Conservation (phyloP, 2,329 filamentous ascomycete genomes). For the Hansfordia pulvinata region DNA sequence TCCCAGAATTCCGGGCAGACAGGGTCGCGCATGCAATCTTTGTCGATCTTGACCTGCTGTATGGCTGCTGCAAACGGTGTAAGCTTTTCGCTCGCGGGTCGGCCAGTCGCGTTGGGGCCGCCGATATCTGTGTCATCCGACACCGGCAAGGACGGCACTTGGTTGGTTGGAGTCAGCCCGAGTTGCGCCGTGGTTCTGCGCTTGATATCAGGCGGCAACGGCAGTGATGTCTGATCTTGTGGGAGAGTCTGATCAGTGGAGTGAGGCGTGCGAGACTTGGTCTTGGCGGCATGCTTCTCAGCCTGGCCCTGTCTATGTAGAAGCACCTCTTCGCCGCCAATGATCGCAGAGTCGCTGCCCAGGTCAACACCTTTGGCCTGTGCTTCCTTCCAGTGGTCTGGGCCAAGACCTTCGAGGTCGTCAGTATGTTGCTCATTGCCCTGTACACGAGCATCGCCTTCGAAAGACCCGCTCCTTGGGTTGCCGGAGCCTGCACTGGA, state of each 20-base stretch:
- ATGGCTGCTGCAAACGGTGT: conserved; percentile 54
- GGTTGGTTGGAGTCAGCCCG: conserved; percentile 53
- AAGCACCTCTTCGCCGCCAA: conserved; percentile 59
- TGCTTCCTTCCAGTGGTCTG: conserved; percentile 60
- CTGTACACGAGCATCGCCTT: conserved; percentile 39
- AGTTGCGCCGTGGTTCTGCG: conserved; percentile 53
- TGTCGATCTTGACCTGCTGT: conserved; percentile 58
- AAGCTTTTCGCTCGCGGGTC: conserved; percentile 26
- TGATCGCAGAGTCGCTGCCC: conserved; percentile 58
- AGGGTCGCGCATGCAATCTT: conserved; percentile 92
- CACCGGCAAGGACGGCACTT: conserved; percentile 56
- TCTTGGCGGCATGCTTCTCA: conserved; percentile 8
- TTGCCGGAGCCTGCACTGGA: conserved; percentile 11
- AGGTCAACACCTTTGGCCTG: conserved; percentile 44
- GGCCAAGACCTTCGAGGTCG: conserved; percentile 67
- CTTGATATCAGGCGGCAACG: conserved; percentile 41
- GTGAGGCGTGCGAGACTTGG: conserved; percentile 39
- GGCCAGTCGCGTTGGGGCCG: conserved; percentile 47
- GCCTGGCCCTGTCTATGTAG: conserved; percentile 24
- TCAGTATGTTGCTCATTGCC: conserved; percentile 49
- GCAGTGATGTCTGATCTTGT: too few relatives aligned
- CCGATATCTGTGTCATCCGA: conserved; percentile 74
- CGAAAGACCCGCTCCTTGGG: conserved; percentile 18
- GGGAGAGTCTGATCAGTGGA: too few relatives aligned
- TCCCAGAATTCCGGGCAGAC: conserved; percentile 71